Conservation (phyloP, 2,329 filamentous ascomycete genomes). For the Coniochaeta sp. region DNA sequence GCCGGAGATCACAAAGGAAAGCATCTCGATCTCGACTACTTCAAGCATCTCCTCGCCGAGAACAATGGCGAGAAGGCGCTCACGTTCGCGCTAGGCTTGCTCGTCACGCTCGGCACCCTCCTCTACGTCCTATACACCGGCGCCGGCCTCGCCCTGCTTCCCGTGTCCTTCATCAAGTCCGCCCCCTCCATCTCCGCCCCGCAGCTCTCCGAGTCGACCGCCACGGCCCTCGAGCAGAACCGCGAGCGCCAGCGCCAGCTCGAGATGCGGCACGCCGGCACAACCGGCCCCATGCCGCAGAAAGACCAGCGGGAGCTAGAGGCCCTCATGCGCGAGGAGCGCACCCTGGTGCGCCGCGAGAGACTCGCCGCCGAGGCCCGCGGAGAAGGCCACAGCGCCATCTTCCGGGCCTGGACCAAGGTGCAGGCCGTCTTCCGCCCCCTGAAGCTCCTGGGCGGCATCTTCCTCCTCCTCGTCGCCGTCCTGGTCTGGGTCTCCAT, state of each 20-base stretch:
- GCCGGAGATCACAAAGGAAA: constrained; percentile 57
- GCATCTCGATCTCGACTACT: constrained; percentile 81
- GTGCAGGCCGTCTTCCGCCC: constrained; percentile 76
- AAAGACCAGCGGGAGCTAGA: constrained; percentile 89
- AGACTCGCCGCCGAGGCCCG: constrained; percentile 76
- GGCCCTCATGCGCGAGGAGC: constrained; percentile 78
- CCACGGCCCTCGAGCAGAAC: constrained; percentile 77
- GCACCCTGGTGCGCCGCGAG: constrained; percentile 83
- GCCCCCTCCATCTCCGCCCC: constrained; percentile 80
- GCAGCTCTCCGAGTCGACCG: constrained; percentile 66
- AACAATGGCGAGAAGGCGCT: constrained; percentile 90
- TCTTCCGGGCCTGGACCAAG: constrained; percentile 73
- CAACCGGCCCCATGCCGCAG: constrained; percentile 64
- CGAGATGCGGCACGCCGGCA: constrained; percentile 74
- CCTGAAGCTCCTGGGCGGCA: constrained; percentile 77
- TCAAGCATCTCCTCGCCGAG: constrained; percentile 73
- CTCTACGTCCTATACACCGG: constrained; percentile 87
- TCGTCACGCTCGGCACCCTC: constrained; percentile 78
- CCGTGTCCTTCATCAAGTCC: constrained; percentile 85
- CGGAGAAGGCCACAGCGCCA: constrained; percentile 66
- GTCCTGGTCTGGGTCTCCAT: constrained; percentile 82
- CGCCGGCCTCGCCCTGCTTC: constrained; percentile 79
- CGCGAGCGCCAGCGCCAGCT: constrained; percentile 87
- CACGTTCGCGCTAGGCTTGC: constrained; percentile 80
- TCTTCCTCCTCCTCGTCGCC: constrained; percentile 67